These are phyloP conservation scores for Heterotrichella gracilis DNA, from an alignment of 352 stramenopile species.

Conservation along the genomic window DNA sequence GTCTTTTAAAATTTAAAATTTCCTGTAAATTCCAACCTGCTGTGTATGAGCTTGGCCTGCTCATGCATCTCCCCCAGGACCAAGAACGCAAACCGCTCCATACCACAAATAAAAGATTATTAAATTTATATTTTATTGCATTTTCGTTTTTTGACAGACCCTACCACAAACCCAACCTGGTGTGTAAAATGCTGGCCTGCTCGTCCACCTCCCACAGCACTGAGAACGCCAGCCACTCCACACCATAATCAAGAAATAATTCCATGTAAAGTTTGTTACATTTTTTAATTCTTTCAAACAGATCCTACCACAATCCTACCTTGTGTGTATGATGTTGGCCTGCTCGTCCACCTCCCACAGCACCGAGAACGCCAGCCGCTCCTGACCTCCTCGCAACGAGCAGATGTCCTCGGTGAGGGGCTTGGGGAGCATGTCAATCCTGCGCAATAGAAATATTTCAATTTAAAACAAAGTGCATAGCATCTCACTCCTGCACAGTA, in stretches of 20 bases:
- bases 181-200: too few relatives aligned
- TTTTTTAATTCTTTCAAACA: slow-evolving; percentile 14
- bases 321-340: too few relatives aligned
- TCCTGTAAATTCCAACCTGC: slow-evolving; percentile 33
- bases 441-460: too few relatives aligned
- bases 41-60: slow-evolving; percentile 24
- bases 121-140: background rate
- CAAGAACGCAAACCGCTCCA: background rate
- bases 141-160: slow-evolving; percentile 13
- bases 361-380: slow-evolving; percentile 42
- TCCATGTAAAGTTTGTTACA: background rate
- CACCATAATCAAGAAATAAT: too few relatives aligned
- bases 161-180: too few relatives aligned
- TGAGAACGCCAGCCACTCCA: background rate
- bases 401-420: slow-evolving; percentile 85
- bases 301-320: too few relatives aligned
- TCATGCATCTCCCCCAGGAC: slow-evolving; percentile 32
- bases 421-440: slow-evolving; percentile 84
- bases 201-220: slow-evolving; percentile 32
- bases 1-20: too few relatives aligned
- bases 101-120: too few relatives aligned
- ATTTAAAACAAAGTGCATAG: too few relatives aligned
- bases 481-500: too few relatives aligned
- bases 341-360: slow-evolving; percentile 33
- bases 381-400: slow-evolving; percentile 47